Percentiles rank a stretch among this genome's conserved stretches.
phyloP scores from a whole-genome alignment of 306 rosid species.

The Cercis canadensis region DNA sequence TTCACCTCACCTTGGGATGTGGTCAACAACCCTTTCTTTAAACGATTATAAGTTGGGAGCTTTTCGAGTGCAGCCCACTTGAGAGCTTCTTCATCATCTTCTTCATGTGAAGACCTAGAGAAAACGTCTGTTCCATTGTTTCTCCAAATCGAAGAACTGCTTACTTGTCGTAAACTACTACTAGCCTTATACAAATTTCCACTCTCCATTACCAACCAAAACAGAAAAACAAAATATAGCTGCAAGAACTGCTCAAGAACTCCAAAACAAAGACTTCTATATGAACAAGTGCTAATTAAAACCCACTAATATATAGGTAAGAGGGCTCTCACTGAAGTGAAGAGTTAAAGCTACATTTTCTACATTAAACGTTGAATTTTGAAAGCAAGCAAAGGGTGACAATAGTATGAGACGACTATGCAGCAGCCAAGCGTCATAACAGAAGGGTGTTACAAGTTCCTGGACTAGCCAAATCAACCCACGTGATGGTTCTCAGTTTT shows the following conservation, averaged over 20 bases:
- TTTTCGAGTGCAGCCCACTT: constrained; percentile 72
- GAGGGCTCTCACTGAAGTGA: neutral
- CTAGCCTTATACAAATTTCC: constrained; percentile 39
- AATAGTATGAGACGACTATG: too few species aligned
- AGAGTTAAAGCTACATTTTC: too few species aligned
- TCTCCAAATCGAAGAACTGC: constrained; percentile 53
- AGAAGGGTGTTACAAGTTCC: too few species aligned
- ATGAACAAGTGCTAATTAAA: neutral
- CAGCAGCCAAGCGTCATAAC: too few species aligned
- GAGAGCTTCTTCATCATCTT: constrained; percentile 70
- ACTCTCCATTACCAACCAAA: constrained; percentile 37
- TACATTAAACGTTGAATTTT: neutral
- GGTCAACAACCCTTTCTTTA: constrained; percentile 65
- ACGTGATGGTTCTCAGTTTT: too few species aligned
- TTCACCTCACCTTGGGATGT: constrained; percentile 49
- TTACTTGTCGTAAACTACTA: constrained; percentile 20
- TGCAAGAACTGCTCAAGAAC: constrained; percentile 1
- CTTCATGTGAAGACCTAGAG: constrained; percentile 43
- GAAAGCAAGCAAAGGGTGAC: too few species aligned
- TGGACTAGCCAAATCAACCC: too few species aligned
- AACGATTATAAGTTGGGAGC: constrained; percentile 71
- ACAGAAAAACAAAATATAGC: neutral
- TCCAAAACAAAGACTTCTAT: neutral
- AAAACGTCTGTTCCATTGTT: constrained; percentile 48
- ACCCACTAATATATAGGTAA: neutral